A percentile compares a stretch with the other conserved stretches of the same genome.
These are phyloP conservation scores for Ulota crispa DNA, from an alignment of 225 moss, liverwort and hornwort species.

Conservation along the genomic window DNA sequence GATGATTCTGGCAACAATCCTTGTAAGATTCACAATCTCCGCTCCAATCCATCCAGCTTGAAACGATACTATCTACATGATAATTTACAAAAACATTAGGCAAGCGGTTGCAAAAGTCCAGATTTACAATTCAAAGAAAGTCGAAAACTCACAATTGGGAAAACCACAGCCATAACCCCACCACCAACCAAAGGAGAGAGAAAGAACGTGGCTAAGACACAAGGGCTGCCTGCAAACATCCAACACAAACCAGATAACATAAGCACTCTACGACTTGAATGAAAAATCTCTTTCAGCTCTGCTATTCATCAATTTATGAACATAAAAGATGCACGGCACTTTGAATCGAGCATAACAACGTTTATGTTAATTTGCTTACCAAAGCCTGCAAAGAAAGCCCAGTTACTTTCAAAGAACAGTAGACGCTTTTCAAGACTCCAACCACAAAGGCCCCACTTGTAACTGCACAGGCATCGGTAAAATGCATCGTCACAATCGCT, in stretches of 20 bases:
- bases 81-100: background rate
- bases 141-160: slow-evolving; percentile 71
- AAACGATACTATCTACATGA: background rate
- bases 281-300: background rate
- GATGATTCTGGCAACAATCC: slow-evolving; percentile 1
- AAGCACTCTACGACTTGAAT: background rate
- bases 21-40: background rate
- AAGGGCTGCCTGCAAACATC: slow-evolving; percentile 84
- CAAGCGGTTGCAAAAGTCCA: background rate
- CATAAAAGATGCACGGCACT: background rate
- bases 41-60: slow-evolving; percentile 6
- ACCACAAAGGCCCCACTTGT: slow-evolving; percentile 91
- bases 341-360: background rate
- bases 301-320: background rate
- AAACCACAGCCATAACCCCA: slow-evolving; percentile 95
- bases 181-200: slow-evolving; percentile 89
- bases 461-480: slow-evolving; percentile 51
- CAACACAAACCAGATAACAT: slow-evolving; percentile 16
- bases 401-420: slow-evolving; percentile 88
- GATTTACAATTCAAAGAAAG: background rate
- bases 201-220: slow-evolving; percentile 94
- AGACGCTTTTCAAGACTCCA: slow-evolving; percentile 96
- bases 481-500: slow-evolving; percentile 20
- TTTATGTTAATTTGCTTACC: slow-evolving; percentile 50
- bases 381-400: slow-evolving; percentile 99